Conservation (phyloP, 257 asterid genomes). For the Lantana camara region DNA sequence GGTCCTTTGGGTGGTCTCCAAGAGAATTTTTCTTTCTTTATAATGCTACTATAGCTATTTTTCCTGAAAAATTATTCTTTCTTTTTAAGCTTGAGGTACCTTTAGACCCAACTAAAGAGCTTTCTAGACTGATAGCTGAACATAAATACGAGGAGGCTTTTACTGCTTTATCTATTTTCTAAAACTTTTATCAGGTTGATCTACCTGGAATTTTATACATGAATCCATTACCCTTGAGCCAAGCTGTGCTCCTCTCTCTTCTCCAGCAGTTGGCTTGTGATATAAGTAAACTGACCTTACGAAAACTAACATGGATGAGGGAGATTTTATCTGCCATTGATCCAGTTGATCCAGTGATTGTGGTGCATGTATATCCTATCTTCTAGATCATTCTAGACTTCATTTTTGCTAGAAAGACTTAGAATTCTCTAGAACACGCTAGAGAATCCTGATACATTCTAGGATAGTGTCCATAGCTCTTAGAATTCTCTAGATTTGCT, state of each 20-base stretch:
- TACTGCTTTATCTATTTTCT: slow-evolving; percentile 41
- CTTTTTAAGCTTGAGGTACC: slow-evolving; percentile 73
- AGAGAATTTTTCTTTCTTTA: slow-evolving; percentile 61
- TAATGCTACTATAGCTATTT: slow-evolving; percentile 12
- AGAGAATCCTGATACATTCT: no score
- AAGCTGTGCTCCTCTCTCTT: slow-evolving; percentile 93
- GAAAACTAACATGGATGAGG: slow-evolving; percentile 87
- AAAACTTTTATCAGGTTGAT: slow-evolving; percentile 72
- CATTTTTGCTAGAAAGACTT: no score
- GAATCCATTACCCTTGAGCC: slow-evolving; percentile 87
- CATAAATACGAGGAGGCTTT: slow-evolving; percentile 92
- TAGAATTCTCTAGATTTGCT: no score
- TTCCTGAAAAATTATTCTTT: slow-evolving; percentile 22
- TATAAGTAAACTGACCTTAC: slow-evolving; percentile 73
- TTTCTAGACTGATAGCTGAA: slow-evolving; percentile 78
- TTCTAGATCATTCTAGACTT: no score
- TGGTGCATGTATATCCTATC: slow-evolving; percentile 79
- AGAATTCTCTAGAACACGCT: no score
- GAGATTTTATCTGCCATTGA: slow-evolving; percentile 73
- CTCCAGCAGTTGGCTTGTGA: slow-evolving; percentile 88
- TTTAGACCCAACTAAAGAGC: slow-evolving; percentile 91
- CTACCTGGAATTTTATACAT: slow-evolving; percentile 56
- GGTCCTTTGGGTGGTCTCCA: slow-evolving; percentile 83
- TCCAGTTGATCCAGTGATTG: slow-evolving; percentile 77
- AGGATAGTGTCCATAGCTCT: no score